Evolutionary conservation across 805 yeast genomes (phyloP), one percentile per base, ranked within the genome.

Genomic region (Candida nitratophila): DNA sequence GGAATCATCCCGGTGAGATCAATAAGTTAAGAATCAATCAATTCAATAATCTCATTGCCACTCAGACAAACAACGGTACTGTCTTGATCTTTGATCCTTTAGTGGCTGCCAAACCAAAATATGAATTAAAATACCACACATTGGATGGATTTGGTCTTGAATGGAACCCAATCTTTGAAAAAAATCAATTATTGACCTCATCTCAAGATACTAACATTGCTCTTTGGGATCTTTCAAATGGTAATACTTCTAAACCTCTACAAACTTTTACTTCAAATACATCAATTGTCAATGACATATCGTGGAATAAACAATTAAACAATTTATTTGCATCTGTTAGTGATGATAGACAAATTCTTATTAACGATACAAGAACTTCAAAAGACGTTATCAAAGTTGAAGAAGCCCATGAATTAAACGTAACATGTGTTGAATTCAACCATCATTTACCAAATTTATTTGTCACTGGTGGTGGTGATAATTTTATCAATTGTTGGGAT

Each of bases 401-500:
- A 22, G 68, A 71, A 40, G 79, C 78, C 1, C 83, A 77, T 50
- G 65, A 64, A 3, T 83, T 74, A 39, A 77, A 79, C n/a, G 79
- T 86, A 50, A 85, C 83, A 56, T 73, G 85, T 1, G 74, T 84
- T 39, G 76, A 74, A 37, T 84, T 84, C 64, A 60, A 64, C 5
- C 42, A 77, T 16, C 50, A 56, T n/a, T 19, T 39, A 15, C 53
- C 53, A n/a, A 60, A 70, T 34, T 59, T 86, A 46, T 69, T 85
- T 40, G 90, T 83, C 14, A 84, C 93, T 1, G 96, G 85, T 20
- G 83, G 88, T 12, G 78, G 83, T 24, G 96, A 88, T 58, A 79
- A 81, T 53, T 66, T 80, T n/a, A 76, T 87, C 19, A 76, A 76
- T 42, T 65, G 83, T 22, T 87, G 87, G 80, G 96, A 89, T 58